Percentiles rank a stretch among this genome's conserved stretches.
These are phyloP conservation scores for Vigna unguiculata DNA, from an alignment of 306 rosid genomes.

Conservation along the genomic window DNA sequence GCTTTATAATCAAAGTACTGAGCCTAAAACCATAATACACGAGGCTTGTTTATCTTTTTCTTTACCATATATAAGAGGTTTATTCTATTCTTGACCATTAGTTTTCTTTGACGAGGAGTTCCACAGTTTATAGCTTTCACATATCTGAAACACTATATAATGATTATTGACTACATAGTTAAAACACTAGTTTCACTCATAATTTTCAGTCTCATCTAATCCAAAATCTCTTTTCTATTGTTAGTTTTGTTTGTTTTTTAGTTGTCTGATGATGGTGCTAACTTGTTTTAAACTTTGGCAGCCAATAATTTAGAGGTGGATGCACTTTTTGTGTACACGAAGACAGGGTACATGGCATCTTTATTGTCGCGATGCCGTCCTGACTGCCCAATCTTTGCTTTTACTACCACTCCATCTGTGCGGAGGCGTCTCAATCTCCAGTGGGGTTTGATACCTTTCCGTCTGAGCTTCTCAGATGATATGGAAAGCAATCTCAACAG, in stretches of 20 bases:
- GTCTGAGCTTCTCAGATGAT: slow-evolving; percentile 88
- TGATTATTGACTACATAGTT: background rate
- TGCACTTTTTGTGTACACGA: slow-evolving; percentile 92
- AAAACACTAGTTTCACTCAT: slow-evolving; percentile 21
- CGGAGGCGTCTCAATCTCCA: slow-evolving; percentile 94
- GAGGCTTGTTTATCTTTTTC: slow-evolving; percentile 1
- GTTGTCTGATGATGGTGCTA: slow-evolving; percentile 21
- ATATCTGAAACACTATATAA: slow-evolving; percentile 36
- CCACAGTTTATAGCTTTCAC: slow-evolving; percentile 20
- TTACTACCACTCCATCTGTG: slow-evolving; percentile 77
- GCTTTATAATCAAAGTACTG: slow-evolving; percentile 13
- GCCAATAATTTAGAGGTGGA: slow-evolving; percentile 95
- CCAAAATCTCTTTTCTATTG: background rate
- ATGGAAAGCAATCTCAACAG: slow-evolving; percentile 97
- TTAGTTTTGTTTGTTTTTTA: slow-evolving; percentile 5
- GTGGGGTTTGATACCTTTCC: slow-evolving; percentile 99
- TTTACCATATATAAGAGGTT: slow-evolving; percentile 8
- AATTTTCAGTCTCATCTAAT: slow-evolving; percentile 15
- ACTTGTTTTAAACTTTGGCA: slow-evolving; percentile 56
- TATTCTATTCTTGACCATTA: slow-evolving; percentile 9
- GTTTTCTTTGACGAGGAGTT: background rate
- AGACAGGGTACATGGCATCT: slow-evolving; percentile 96
- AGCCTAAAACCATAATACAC: background rate
- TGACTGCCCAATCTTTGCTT: slow-evolving; percentile 97
- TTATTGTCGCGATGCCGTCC: slow-evolving; percentile 95